Conservation (phyloP, 2,329 filamentous ascomycete species). For the Saccharata proteae region DNA sequence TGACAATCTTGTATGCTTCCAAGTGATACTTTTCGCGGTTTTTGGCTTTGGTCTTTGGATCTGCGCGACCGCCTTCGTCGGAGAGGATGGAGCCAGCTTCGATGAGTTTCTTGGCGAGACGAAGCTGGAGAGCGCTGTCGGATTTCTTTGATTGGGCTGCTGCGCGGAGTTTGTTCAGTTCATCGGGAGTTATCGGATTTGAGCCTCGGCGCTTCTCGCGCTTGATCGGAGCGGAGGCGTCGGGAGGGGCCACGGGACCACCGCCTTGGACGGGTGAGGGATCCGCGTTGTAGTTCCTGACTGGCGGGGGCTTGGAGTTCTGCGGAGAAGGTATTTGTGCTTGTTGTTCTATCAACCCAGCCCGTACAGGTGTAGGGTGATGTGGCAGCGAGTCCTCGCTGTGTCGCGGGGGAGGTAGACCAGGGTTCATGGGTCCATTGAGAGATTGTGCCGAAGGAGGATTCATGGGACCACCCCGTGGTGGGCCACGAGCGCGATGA, state of each 20-base stretch:
- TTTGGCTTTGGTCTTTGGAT: constrained; percentile 49
- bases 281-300: constrained; percentile 39
- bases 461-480: not conserved
- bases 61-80: constrained; percentile 60
- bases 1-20: constrained; percentile 82
- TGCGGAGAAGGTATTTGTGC: not conserved
- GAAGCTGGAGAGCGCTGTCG: constrained; percentile 60
- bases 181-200: constrained; percentile 59
- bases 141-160: constrained; percentile 57
- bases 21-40: constrained; percentile 70
- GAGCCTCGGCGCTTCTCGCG: constrained; percentile 14
- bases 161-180: constrained; percentile 64
- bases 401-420: constrained; percentile 9
- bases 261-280: constrained; percentile 17
- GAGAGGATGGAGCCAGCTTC: constrained; percentile 73
- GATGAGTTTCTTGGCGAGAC: constrained; percentile 69
- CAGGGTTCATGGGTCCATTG: constrained; percentile 3
- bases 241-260: constrained; percentile 1
- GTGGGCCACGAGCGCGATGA: constrained; percentile 8
- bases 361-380: constrained; percentile 43
- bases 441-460: not conserved
- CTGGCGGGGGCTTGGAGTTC: constrained; percentile 36
- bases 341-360: constrained; percentile 31
- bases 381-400: constrained; percentile 43
- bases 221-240: constrained; percentile 4